phyloP scores from a whole-genome alignment of 2,329 filamentous ascomycete species.

The Pseudogymnoascus verrucosus region DNA sequence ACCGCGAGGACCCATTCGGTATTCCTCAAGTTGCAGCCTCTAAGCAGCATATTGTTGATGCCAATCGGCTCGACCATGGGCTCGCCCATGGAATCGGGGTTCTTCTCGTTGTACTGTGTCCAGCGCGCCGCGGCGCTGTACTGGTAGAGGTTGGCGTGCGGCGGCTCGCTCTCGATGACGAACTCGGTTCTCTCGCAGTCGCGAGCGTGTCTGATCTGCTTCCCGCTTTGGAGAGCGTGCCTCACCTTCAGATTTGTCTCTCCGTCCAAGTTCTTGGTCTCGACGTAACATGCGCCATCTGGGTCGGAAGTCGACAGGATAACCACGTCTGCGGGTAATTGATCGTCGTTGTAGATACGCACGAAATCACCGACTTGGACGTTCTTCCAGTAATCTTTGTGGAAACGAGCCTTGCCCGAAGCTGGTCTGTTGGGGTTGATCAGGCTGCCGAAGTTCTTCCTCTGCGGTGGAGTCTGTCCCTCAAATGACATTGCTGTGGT shows the following conservation, averaged over 20 bases:
- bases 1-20: conserved; percentile 93
- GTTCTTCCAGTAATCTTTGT: conserved; percentile 91
- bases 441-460: conserved; percentile 31
- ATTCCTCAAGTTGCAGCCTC: conserved; percentile 88
- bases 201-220: conserved; percentile 73
- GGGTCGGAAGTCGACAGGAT: conserved; percentile 88
- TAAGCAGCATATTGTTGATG: conserved; percentile 90
- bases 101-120: conserved; percentile 62
- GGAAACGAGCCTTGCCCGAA: conserved; percentile 72
- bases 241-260: conserved; percentile 97
- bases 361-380: conserved; percentile 94
- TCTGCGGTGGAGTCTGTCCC: not conserved
- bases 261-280: conserved; percentile 96
- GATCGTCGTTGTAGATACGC: conserved; percentile 91
- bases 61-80: conserved; percentile 91
- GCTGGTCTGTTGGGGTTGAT: conserved; percentile 63
- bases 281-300: conserved; percentile 92
- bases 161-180: conserved; percentile 80
- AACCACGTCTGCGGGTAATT: conserved; percentile 87
- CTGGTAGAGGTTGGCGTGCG: conserved; percentile 89
- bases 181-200: conserved; percentile 91
- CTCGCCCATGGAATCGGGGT: conserved; percentile 52
- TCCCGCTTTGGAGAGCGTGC: conserved; percentile 78
- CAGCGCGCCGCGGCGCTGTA: conserved; percentile 88
- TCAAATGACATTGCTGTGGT: not conserved